Evolutionary conservation across 495 filamentous ascomycete species (phyloP).

Genomic region (Lepraria neglecta): DNA sequence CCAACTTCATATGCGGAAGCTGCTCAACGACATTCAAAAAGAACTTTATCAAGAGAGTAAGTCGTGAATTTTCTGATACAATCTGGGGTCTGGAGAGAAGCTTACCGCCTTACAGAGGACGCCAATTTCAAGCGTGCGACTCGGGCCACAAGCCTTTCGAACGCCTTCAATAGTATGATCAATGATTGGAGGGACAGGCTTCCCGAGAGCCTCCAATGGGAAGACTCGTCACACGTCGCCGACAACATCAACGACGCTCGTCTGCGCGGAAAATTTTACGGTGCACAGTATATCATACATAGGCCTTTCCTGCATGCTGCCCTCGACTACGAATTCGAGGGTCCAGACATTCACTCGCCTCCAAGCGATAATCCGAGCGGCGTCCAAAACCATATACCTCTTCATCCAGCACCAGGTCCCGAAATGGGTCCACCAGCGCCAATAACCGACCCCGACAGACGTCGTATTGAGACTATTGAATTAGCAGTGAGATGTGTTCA

Average conservation of each 20-base stretch:
- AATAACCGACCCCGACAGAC: constrained; percentile 31
- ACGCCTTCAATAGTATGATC: constrained; percentile 39
- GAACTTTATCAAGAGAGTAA: constrained; percentile 49
- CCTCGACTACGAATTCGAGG: constrained; percentile 40
- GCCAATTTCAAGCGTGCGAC: constrained; percentile 25
- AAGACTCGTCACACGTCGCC: constrained; percentile 59
- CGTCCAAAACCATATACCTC: neutral
- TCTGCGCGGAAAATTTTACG: constrained; percentile 89
- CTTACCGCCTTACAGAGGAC: constrained; percentile 18
- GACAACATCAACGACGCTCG: constrained; percentile 75
- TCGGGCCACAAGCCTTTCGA: constrained; percentile 30
- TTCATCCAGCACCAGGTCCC: constrained; percentile 13
- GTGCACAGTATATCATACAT: constrained; percentile 83
- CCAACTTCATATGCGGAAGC: constrained; percentile 78
- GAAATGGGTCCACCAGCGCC: constrained; percentile 32
- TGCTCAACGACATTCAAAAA: constrained; percentile 76
- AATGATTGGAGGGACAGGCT: constrained; percentile 40
- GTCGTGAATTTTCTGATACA: neutral
- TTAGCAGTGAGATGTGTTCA: constrained; percentile 53
- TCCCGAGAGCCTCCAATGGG: constrained; percentile 53
- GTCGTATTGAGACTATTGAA: constrained; percentile 44
- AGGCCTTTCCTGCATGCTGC: constrained; percentile 67
- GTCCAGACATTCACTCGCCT: constrained; percentile 30
- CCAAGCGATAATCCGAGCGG: constrained; percentile 6
- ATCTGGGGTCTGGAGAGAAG: neutral